Conservation (phyloP, 306 rosid genomes). For the Malus fusca region DNA sequence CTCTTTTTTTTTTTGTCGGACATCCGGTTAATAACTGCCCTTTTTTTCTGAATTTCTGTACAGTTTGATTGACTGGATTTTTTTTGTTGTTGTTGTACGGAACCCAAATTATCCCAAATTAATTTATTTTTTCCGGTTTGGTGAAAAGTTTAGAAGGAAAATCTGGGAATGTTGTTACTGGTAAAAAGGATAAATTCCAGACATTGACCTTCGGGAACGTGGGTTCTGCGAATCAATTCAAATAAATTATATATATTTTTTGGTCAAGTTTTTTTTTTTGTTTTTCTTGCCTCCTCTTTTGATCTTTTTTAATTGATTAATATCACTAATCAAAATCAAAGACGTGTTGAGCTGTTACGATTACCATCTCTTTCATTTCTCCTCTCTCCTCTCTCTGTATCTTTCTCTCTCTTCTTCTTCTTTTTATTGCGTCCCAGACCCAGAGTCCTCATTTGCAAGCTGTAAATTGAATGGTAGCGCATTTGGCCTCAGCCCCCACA, state of each 20-base stretch:
- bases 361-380: neutral
- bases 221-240: conserved; percentile 23
- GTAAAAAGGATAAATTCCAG: neutral
- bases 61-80: conserved; percentile 6
- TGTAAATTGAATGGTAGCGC: conserved; percentile 44
- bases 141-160: neutral
- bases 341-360: conserved; percentile 82
- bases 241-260: conserved; percentile 2
- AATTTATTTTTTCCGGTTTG: neutral
- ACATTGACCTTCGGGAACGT: conserved; percentile 21
- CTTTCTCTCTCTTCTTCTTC: neutral
- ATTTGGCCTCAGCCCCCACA: conserved; percentile 34
- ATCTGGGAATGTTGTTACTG: neutral
- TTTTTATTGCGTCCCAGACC: conserved; percentile 17
- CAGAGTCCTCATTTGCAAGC: conserved; percentile 36
- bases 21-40: conserved; percentile 1
- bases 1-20: conserved; percentile 19
- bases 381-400: conserved; percentile 3
- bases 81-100: neutral
- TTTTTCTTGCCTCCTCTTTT: neutral
- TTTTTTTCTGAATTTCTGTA: conserved; percentile 11
- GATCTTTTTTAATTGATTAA: neutral
- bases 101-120: neutral
- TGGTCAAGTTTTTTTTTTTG: neutral
- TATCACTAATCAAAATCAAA: conserved; percentile 31